Conservation (phyloP, 495 filamentous ascomycete genomes). For the Tuber indicum region DNA sequence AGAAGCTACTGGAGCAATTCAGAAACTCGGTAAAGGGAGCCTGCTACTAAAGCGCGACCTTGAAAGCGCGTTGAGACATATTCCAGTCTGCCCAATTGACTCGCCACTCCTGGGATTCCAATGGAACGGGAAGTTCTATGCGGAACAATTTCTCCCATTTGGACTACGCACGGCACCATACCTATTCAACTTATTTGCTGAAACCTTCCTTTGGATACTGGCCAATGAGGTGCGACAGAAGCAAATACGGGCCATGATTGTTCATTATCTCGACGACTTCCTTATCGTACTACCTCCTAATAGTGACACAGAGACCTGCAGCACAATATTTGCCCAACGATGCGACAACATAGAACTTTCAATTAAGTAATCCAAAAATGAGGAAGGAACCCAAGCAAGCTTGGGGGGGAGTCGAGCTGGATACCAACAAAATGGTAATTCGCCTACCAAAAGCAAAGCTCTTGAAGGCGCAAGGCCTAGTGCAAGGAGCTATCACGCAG, state of each 20-base stretch:
- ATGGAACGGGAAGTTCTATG: constrained; percentile 8
- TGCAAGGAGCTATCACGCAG: no score
- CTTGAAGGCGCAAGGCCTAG: no score
- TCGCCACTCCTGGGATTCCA: constrained; percentile 14
- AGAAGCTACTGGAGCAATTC: no score
- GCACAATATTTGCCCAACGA: no score
- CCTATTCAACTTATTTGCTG: not conserved
- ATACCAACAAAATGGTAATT: no score
- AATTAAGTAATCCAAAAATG: no score
- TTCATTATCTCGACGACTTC: constrained; percentile 23
- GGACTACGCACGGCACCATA: no score
- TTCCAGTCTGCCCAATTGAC: constrained; percentile 15
- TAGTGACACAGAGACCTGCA: not conserved
- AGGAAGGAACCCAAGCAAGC: no score
- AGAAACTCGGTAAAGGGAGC: no score
- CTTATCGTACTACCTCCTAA: constrained; percentile 9
- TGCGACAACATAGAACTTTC: no score
- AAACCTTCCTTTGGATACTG: constrained; percentile 12
- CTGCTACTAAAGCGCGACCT: constrained; percentile 17
- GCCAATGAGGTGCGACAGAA: not conserved
- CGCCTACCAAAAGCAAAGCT: no score
- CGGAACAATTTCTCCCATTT: not conserved
- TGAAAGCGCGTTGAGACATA: constrained; percentile 15
- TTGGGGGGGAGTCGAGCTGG: no score
- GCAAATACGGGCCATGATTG: not conserved